Evolutionary conservation across 768 basidiomycete species (phyloP), one percentile per base, ranked within the genome.

Genomic region (Russula compacta): DNA sequence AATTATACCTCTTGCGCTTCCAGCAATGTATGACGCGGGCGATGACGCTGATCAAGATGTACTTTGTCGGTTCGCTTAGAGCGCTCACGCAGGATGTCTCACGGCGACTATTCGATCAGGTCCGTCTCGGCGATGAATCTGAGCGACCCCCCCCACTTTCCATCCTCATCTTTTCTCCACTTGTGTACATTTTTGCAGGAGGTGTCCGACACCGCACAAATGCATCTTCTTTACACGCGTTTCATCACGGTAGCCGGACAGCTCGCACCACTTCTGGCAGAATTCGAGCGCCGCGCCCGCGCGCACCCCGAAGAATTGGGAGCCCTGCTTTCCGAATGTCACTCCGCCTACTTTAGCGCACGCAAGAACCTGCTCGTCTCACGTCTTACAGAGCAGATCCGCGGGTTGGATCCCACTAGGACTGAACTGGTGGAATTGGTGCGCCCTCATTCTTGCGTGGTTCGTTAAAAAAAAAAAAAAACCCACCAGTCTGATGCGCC

Each of bases 41-140:
- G 10, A 98, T 98, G 95, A 98, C 95, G 0, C 80, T 99, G 47
- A 92, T 98, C 76, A 95, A 91, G 73, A 95, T 98, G 85, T 94
- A 89, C 74, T 98, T 97, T 68, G 85, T 95, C 6, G 87, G 86
- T 5, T 87, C 89, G 8, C 76, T 98, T 6, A 80, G 87, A 43
- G 84, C 87, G 0, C 78, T 97, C 11, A 83, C 88, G 1, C 75
- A 81, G 4, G 95, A 98, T 67, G 81, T 95, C 21, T 80, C 81
- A 1, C 87, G 81, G 67, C 81, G 88, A 10, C 71, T 95, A 48
- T 78, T 78, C 2, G 92, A 95, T 61, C 89, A 87, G 78, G 90
- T 86, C 60, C 15, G 69, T 53, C 1, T 50, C 21, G 5, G 39
- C 2, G 24, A 14, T 36, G 29, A 14, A 8, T 51, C 47, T 51